Base-by-base conservation (phyloP, 2,329 filamentous ascomycete genomes). In the Nigrospora oryzae region DNA sequence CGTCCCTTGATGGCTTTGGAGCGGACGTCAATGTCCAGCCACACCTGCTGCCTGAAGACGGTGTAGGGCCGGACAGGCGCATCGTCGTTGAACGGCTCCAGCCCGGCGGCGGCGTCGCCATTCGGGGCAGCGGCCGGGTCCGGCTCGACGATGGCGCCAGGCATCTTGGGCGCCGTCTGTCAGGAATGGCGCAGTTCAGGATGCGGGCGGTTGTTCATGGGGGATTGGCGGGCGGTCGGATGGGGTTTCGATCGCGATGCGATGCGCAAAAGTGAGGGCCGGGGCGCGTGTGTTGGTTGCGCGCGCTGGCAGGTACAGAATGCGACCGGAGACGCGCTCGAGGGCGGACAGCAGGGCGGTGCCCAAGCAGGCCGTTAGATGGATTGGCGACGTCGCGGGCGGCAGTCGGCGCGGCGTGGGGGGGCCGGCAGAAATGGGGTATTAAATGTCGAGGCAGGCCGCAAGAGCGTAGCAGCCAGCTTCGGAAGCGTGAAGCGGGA, bases 1-100 rank as follows among this genome's bases (percentile, higher is more conserved):
- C 79, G 84, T 42, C 93, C 93, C 49, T 78, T 82, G 57, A 97
- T 69, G 57, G 74, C 77, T 64, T 83, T 84, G 44, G 78, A 79
- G 51, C 78, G 75, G 62, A 98, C 94, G 67, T 95, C 86, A 60
- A 98, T 74, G 56, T 97, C 90, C 48, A 98, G 73, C 56, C 89
- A 84, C 41, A 98, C 83, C 62, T 87, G 86, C 67, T 97, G 91
- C 66, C 89, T 84, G 44, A 88, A 75, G 46, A 97, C 69, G 36
- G 75, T 59, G 49, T 70, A 75, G 38, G 60, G 59, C 35, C 65
- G 64, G 34, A 56, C 55, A 28, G 59, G 57, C 13, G 61, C 57
- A 38, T 59, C 51, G 45, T 63, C 56, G 51, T 58, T 32, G 42
- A 63, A 59, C 47, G 54, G 56, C 42, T 64, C 59, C 35, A 54